Percentiles rank a stretch among this genome's conserved stretches.
phyloP scores from a whole-genome alignment of 345 rosid genomes.

The Rhodamnia rubescens region DNA sequence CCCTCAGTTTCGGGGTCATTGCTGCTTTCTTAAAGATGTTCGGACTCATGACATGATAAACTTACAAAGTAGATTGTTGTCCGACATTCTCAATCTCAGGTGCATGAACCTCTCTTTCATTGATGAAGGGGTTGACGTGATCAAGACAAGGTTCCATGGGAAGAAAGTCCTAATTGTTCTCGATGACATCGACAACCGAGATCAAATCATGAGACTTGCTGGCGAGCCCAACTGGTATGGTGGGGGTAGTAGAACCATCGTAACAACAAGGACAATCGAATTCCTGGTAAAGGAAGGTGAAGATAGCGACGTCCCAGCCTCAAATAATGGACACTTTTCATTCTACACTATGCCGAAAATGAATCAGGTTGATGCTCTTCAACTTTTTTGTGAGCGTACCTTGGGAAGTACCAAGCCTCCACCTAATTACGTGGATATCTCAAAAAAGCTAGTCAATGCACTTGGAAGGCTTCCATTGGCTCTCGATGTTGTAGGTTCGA shows the following conservation, averaged over 20 bases:
- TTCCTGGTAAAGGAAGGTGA: background rate
- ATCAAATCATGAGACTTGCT: background rate
- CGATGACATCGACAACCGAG: background rate
- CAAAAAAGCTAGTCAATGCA: background rate
- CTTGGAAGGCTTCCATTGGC: background rate
- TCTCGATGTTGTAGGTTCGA: background rate
- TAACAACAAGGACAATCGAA: background rate
- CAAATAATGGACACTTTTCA: background rate
- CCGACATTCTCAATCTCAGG: background rate
- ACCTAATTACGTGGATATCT: background rate
- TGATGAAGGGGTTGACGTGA: background rate
- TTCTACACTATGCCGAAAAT: background rate
- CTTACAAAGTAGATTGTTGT: background rate
- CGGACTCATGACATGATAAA: background rate
- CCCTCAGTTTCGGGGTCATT: background rate
- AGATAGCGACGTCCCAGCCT: background rate
- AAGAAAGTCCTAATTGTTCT: background rate
- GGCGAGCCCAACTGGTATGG: background rate
- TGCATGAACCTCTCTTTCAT: background rate
- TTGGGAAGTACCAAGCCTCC: background rate
- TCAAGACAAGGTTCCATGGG: background rate
- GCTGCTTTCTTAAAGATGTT: background rate
- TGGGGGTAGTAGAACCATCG: background rate
- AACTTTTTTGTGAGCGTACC: background rate
- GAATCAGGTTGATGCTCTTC: background rate